These are phyloP conservation scores for Torrubiella hemipterigena DNA, from an alignment of 2,329 filamentous ascomycete species.

Conservation along the genomic window DNA sequence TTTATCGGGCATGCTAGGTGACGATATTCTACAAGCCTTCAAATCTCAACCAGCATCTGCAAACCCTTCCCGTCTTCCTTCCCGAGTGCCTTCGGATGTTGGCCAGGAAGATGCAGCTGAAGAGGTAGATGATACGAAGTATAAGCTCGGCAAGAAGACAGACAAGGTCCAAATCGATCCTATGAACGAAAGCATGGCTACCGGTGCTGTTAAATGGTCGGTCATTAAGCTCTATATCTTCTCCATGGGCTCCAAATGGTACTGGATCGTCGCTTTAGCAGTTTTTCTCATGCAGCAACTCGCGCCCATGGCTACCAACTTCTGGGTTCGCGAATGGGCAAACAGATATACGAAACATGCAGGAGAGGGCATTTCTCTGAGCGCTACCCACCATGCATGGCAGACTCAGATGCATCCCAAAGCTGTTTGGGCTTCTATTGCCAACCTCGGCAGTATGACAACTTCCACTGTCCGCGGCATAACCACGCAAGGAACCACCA, in stretches of 20 bases:
- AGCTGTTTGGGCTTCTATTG: constrained; percentile 22
- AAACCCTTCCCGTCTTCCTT: constrained; percentile 60
- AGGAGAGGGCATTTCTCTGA: constrained; percentile 9
- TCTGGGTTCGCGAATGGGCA: constrained; percentile 94
- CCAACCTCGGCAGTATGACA: constrained; percentile 20
- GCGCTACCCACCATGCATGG: constrained; percentile 12
- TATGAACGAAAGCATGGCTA: constrained; percentile 67
- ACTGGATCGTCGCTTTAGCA: constrained; percentile 66
- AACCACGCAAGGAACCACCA: constrained; percentile 6
- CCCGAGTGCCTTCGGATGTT: constrained; percentile 64
- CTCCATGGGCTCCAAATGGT: constrained; percentile 95
- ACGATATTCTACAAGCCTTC: constrained; percentile 61
- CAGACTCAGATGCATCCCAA: constrained; percentile 15
- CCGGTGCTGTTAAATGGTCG: constrained; percentile 75
- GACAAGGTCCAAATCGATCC: constrained; percentile 36
- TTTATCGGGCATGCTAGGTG: constrained; percentile 72
- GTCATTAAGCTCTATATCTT: constrained; percentile 77
- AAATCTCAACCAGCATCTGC: constrained; percentile 56
- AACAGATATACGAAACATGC: constrained; percentile 62
- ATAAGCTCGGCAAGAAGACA: constrained; percentile 34
- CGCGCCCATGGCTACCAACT: constrained; percentile 73
- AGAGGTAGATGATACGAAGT: constrained; percentile 48
- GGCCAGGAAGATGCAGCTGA: no score
- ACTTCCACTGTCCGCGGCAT: constrained; percentile 3
- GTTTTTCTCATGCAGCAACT: constrained; percentile 78